A percentile compares a stretch with the other conserved stretches of the same genome.
These are phyloP conservation scores for Rhamnella rubrinervis DNA, from an alignment of 331 rosid species.

Conservation along the genomic window DNA sequence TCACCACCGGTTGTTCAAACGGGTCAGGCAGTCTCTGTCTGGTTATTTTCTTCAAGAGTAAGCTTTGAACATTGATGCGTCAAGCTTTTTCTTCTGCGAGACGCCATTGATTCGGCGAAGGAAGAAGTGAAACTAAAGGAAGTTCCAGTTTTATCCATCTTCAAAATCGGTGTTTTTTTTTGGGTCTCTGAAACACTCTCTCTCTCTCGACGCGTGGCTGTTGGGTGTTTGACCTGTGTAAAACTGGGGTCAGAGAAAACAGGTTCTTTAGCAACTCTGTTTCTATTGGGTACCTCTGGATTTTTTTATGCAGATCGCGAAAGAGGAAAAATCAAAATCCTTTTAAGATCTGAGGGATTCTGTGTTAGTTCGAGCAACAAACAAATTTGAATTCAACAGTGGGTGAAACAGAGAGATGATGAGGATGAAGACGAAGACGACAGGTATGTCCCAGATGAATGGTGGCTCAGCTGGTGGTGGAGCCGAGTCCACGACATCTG, in stretches of 20 bases:
- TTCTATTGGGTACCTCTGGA: slow-evolving; percentile 42
- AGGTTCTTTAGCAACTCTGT: slow-evolving; percentile 24
- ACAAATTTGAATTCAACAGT: too few species aligned
- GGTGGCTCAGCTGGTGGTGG: slow-evolving; percentile 36
- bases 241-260: slow-evolving; percentile 46
- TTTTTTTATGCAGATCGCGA: slow-evolving; percentile 39
- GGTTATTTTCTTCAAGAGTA: slow-evolving; percentile 15
- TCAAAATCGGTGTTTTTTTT: slow-evolving; percentile 15
- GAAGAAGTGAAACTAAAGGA: background rate
- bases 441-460: slow-evolving; percentile 45
- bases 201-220: slow-evolving; percentile 23
- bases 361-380: background rate
- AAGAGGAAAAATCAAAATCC: slow-evolving; percentile 27
- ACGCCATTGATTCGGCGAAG: slow-evolving; percentile 39
- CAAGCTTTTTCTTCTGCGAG: slow-evolving; percentile 24
- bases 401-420: slow-evolving; percentile 40
- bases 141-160: slow-evolving; percentile 17
- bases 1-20: slow-evolving; percentile 2
- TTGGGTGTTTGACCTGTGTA: slow-evolving; percentile 42
- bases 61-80: slow-evolving; percentile 30
- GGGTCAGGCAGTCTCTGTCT: slow-evolving; percentile 11
- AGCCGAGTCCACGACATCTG: slow-evolving; percentile 49
- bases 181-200: background rate
- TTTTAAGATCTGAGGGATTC: slow-evolving; percentile 44
- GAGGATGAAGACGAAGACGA: slow-evolving; percentile 40